phyloP scores from a whole-genome alignment of 768 basidiomycete species.

The Clavulina sp. region DNA sequence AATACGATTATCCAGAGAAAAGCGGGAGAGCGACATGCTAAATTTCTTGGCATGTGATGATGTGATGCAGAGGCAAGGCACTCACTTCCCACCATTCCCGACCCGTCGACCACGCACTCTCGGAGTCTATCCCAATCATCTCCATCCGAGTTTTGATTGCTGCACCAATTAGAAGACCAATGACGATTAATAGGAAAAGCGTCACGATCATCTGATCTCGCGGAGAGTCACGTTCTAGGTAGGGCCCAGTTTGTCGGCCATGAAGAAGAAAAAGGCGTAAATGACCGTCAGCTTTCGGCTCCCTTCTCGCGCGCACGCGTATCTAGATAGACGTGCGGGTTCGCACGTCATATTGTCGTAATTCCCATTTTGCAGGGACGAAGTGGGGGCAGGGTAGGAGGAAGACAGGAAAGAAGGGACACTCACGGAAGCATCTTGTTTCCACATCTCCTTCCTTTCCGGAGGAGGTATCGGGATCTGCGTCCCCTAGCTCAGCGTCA shows the following conservation, averaged over 20 bases:
- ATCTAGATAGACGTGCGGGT: too few relatives aligned
- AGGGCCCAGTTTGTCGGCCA: background rate
- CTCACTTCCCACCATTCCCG: slow-evolving; percentile 72
- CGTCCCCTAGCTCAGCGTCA: slow-evolving; percentile 66
- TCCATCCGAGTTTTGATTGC: slow-evolving; percentile 71
- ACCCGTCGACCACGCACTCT: slow-evolving; percentile 37
- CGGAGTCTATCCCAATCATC: slow-evolving; percentile 7
- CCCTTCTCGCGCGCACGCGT: background rate
- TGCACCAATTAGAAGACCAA: slow-evolving; percentile 68
- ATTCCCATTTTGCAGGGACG: background rate
- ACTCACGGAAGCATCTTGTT: slow-evolving; percentile 87
- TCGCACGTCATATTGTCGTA: background rate
- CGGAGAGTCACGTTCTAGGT: slow-evolving; percentile 81
- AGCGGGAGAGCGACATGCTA: too few relatives aligned
- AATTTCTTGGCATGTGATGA: too few relatives aligned
- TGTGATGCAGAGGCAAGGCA: too few relatives aligned
- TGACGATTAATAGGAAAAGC: slow-evolving; percentile 71
- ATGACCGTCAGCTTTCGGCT: background rate
- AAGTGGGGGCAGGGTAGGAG: background rate
- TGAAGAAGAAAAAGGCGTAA: slow-evolving; percentile 2
- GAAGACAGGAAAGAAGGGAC: background rate
- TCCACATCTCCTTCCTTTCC: slow-evolving; percentile 93
- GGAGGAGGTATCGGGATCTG: slow-evolving; percentile 81
- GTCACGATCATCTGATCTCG: slow-evolving; percentile 87
- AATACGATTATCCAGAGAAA: too few relatives aligned